Evolutionary conservation across 148 eudicot genomes (phyloP), one percentile per base, ranked within the genome.

Genomic region (Arbutus unedo): DNA sequence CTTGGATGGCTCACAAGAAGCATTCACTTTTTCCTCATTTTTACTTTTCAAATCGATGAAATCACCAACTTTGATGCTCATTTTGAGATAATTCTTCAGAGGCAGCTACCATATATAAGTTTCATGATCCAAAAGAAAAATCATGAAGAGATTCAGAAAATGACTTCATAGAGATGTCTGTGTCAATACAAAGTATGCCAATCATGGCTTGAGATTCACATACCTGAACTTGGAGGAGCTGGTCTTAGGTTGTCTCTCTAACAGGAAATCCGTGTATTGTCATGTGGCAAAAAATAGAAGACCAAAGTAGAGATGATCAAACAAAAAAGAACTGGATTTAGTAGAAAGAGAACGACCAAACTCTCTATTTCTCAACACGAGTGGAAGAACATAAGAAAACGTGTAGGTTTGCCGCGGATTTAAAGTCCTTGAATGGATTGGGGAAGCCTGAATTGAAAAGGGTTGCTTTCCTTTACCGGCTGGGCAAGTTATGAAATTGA

Each of bases 321-420:
- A 41, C 19, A 45, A 72, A 70, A 45, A 72, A 72, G 11, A 72
- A 72, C 51, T 72, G 9, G 76, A 44, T 72, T 72, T 44, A 72
- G 23, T 5, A 72, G 10, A 18, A 19, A 41, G 23, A 45, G 50
- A 45, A 31, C 38, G 25, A 72, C 18, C 51, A 43, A 72, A 72
- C 21, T 72, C 49, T 45, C 21, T 21, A 15, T 70, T 41, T 71
- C 74, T 71, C 21, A 18, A 71, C 19, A 16, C 8, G 49, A 71
- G 72, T 67, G 44, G 49, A 71, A 43, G 3, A 2, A 71, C 41
- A 66, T 13, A 71, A 38, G n/a, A 38, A 72, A 45, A 44, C 3
- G 50, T 44, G 48, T 72, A 43, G 74, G 76, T 45, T 51, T 6
- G 53, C 21, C 51, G 44, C 16, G 5, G 50, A 45, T 72, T 51